These are phyloP conservation scores for Metschnikowia similis DNA, from an alignment of 805 yeast species.

Conservation along the genomic window DNA sequence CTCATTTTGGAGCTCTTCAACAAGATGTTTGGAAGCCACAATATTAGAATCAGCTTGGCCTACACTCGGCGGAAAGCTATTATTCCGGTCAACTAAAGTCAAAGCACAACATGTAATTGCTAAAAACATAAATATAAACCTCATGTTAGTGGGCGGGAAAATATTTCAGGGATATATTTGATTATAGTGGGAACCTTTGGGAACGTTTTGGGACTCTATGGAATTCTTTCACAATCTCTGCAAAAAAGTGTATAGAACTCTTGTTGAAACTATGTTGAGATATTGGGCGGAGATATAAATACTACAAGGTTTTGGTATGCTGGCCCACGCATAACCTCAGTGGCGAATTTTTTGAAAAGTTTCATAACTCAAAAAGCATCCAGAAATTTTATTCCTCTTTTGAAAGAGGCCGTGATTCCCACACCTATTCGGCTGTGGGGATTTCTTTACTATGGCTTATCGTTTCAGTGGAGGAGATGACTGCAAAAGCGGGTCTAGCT, in stretches of 20 bases:
- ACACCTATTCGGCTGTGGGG: neutral
- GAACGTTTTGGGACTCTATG: too few species aligned
- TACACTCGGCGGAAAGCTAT: neutral
- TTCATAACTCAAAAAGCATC: neutral
- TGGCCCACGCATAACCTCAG: neutral
- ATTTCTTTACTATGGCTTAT: neutral
- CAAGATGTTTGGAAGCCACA: neutral
- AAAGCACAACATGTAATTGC: neutral
- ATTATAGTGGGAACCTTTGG: too few species aligned
- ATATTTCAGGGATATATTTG: too few species aligned
- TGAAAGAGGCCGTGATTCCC: too few species aligned
- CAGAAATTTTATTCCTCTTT: neutral
- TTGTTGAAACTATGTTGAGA: neutral
- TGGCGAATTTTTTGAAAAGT: neutral
- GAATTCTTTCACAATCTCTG: too few species aligned
- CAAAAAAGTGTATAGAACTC: neutral
- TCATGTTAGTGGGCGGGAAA: neutral
- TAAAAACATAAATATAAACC: neutral
- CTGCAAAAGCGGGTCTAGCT: neutral
- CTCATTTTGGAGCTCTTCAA: neutral
- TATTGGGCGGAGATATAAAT: neutral
- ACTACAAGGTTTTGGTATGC: neutral
- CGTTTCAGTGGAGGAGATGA: neutral
- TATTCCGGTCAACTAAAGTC: neutral
- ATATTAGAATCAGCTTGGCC: neutral